Percentiles rank a stretch among this genome's conserved stretches.
These are phyloP conservation scores for Dictyostelium brefeldianum DNA, from an alignment of 78 protist genomes.

Conservation along the genomic window DNA sequence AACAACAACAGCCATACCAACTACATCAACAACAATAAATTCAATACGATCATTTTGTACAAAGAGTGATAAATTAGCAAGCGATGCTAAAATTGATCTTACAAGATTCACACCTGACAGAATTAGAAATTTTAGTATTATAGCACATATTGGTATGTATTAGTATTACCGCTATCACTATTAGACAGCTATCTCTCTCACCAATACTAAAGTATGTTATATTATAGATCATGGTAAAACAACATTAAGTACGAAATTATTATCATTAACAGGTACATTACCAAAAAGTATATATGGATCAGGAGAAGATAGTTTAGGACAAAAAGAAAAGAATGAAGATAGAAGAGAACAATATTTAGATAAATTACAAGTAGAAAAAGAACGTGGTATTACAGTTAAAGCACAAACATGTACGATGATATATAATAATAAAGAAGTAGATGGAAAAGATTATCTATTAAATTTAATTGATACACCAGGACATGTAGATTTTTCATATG, in stretches of 20 bases:
- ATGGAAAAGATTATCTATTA: conserved; percentile 80
- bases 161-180: neutral
- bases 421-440: conserved; percentile 12
- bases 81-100: conserved; percentile 41
- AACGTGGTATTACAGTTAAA: conserved; percentile 95
- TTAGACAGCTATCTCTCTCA: neutral
- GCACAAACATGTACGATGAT: conserved; percentile 89
- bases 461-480: conserved; percentile 97
- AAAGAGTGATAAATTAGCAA: too few relatives aligned
- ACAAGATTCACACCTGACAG: conserved; percentile 31
- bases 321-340: conserved; percentile 42
- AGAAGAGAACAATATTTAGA: conserved; percentile 80
- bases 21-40: too few relatives aligned
- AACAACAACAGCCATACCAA: too few relatives aligned
- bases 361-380: conserved; percentile 88
- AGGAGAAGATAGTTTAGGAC: conserved; percentile 63
- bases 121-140: conserved; percentile 76
- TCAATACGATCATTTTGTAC: too few relatives aligned
- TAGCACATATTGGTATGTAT: conserved; percentile 69
- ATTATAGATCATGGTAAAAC: conserved; percentile 89
- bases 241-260: conserved; percentile 81
- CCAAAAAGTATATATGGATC: conserved; percentile 75
- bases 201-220: too few relatives aligned
- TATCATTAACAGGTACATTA: conserved; percentile 79
- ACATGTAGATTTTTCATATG: conserved; percentile 94